Conservation (phyloP, 768 basidiomycete species). For the Suillus subluteus region DNA sequence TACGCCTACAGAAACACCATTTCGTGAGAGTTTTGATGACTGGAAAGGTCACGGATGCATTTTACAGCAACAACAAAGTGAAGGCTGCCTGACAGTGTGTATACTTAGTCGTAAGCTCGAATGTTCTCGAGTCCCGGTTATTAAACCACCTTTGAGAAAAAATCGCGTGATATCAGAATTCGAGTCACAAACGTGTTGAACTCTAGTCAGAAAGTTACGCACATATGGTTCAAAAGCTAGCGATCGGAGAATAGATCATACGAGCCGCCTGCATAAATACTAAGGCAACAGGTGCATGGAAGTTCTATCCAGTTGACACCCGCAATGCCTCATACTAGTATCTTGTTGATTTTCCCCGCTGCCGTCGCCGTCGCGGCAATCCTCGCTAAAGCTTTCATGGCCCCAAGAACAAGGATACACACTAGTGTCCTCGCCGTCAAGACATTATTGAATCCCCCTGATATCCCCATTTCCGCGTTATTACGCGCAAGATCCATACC, state of each 20-base stretch:
- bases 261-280: neutral
- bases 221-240: neutral
- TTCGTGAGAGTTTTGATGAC: neutral
- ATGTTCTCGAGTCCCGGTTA: neutral
- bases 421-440: conserved; percentile 13
- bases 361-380: neutral
- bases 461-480: conserved; percentile 15
- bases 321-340: neutral
- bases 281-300: neutral
- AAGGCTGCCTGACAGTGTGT: neutral
- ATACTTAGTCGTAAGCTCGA: neutral
- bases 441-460: conserved; percentile 20
- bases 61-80: too few species aligned
- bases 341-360: neutral
- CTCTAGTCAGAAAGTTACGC: neutral
- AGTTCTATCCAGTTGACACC: neutral
- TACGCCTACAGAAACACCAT: neutral
- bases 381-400: neutral
- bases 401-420: conserved; percentile 18
- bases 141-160: neutral
- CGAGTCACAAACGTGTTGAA: neutral
- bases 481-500: conserved; percentile 26
- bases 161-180: neutral
- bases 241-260: conserved; percentile 4
- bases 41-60: neutral